Percentiles rank a stretch among this genome's conserved stretches.
Evolutionary conservation across 306 rosid species (phyloP).

Genomic region (Morella rubra): DNA sequence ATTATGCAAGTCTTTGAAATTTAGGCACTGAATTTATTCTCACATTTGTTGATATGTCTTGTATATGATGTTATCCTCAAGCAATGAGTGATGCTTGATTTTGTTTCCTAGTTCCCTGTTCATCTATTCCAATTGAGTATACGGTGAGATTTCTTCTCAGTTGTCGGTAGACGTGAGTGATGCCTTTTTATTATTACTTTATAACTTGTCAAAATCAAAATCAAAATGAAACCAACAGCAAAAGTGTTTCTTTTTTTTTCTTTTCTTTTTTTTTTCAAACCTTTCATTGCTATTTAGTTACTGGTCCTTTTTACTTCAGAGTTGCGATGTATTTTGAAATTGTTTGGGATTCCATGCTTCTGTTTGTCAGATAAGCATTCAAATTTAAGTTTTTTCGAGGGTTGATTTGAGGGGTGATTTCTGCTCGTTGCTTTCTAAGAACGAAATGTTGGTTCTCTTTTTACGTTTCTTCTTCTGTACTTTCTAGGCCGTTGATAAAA

Average conservation of each 20-base stretch:
- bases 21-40: conserved; percentile 11
- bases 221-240: background rate
- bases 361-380: conserved; percentile 3
- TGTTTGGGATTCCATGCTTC: background rate
- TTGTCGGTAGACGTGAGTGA: conserved; percentile 28
- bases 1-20: conserved; percentile 13
- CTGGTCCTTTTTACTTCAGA: background rate
- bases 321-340: background rate
- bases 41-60: conserved; percentile 25
- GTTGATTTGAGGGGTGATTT: background rate
- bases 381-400: background rate
- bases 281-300: background rate
- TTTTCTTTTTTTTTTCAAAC: background rate
- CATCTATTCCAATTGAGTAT: conserved; percentile 26
- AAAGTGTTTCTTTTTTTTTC: too few species aligned
- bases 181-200: background rate
- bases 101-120: conserved; percentile 12
- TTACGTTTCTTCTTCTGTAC: too few species aligned
- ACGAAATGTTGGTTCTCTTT: background rate
- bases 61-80: conserved; percentile 12
- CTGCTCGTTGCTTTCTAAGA: background rate
- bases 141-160: conserved; percentile 27
- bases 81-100: conserved; percentile 19
- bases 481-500: too few species aligned
- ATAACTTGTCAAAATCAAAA: too few species aligned